phyloP scores from a whole-genome alignment of 345 rosid species.

The Carallia brachiata region DNA sequence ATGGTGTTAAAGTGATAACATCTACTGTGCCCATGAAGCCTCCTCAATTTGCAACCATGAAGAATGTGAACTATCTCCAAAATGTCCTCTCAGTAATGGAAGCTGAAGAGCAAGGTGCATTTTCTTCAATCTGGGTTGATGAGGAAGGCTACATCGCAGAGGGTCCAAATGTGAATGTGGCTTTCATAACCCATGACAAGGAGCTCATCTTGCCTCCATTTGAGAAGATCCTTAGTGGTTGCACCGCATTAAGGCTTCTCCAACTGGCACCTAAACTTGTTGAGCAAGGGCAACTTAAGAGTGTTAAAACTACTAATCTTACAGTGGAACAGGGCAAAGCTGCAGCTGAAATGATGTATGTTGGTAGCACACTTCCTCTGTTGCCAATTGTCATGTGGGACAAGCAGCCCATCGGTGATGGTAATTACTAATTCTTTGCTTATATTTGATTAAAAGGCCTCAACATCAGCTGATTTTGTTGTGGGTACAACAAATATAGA shows the following conservation, averaged over 20 bases:
- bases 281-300: conserved; percentile 46
- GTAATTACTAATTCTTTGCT: conserved; percentile 29
- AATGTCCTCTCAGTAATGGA: conserved; percentile 60
- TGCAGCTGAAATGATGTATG: conserved; percentile 58
- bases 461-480: not conserved
- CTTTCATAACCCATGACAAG: conserved; percentile 48
- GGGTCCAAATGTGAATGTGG: conserved; percentile 72
- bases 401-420: conserved; percentile 58
- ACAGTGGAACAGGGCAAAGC: conserved; percentile 50
- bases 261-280: conserved; percentile 52
- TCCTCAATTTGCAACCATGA: conserved; percentile 48
- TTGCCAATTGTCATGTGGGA: conserved; percentile 66
- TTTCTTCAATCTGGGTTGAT: conserved; percentile 63
- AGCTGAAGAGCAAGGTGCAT: conserved; percentile 66
- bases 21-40: conserved; percentile 64
- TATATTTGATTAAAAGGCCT: not conserved
- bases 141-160: conserved; percentile 56
- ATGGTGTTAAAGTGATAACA: conserved; percentile 63
- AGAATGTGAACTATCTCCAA: conserved; percentile 67
- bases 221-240: conserved; percentile 61
- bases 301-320: conserved; percentile 39
- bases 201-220: conserved; percentile 57
- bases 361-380: conserved; percentile 67
- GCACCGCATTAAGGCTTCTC: conserved; percentile 73
- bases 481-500: not conserved